A percentile compares a stretch with the other conserved stretches of the same genome.
Conservation (phyloP, 2,329 filamentous ascomycete genomes). For the Nemania abortiva region DNA sequence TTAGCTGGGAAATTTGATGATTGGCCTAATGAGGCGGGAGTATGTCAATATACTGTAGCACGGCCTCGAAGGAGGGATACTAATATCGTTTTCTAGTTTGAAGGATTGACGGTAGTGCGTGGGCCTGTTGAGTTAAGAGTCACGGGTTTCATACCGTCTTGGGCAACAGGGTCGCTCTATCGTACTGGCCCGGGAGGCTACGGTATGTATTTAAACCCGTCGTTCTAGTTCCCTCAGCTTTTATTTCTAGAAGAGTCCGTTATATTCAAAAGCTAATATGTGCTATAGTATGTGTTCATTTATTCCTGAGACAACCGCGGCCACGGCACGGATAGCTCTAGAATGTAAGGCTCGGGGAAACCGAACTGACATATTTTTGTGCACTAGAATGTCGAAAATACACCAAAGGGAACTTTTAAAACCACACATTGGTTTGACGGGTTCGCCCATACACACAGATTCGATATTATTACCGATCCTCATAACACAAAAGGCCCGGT, state of each 20-base stretch:
- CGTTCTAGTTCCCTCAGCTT: no score
- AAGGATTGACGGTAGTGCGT: slow-evolving; percentile 73
- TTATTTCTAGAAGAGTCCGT: no score
- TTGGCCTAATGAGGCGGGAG: slow-evolving; percentile 65
- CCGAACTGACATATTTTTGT: no score
- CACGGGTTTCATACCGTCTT: slow-evolving; percentile 75
- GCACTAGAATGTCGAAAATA: slow-evolving; percentile 63
- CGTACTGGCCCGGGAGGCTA: slow-evolving; percentile 79
- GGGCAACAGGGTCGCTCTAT: slow-evolving; percentile 78
- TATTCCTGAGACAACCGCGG: no score
- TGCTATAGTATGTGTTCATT: no score
- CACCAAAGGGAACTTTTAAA: slow-evolving; percentile 68
- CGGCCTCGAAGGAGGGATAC: slow-evolving; percentile 4
- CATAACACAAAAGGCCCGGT: slow-evolving; percentile 41
- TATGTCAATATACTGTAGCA: slow-evolving; percentile 49
- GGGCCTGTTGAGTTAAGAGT: slow-evolving; percentile 73
- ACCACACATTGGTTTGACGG: slow-evolving; percentile 87
- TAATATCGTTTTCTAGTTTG: slow-evolving; percentile 64
- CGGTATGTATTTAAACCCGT: slow-evolving; percentile 16
- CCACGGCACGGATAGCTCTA: no score
- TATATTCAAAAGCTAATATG: no score
- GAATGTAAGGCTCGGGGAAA: no score
- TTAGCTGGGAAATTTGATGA: slow-evolving; percentile 50
- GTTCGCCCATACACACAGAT: slow-evolving; percentile 77
- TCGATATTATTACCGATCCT: slow-evolving; percentile 69